phyloP scores from a whole-genome alignment of 2,329 filamentous ascomycete genomes.

The Monosporascus sp. region DNA sequence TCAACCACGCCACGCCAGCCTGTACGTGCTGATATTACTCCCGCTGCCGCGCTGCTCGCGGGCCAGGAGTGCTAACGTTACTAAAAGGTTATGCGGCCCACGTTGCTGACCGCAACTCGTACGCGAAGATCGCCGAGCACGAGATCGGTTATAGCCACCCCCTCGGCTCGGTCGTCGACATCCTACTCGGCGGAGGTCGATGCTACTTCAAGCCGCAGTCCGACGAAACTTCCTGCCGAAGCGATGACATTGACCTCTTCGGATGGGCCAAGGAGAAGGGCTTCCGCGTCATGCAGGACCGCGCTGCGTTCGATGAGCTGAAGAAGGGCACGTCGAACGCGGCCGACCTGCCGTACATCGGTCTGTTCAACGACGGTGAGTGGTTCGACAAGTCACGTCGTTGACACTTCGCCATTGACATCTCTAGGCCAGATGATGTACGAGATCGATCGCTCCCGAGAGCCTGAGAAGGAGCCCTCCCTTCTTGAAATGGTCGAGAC shows the following conservation, averaged over 20 bases:
- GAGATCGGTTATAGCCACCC: slow-evolving; percentile 34
- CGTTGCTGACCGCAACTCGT: slow-evolving; percentile 26
- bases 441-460: slow-evolving; percentile 30
- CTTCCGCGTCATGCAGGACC: slow-evolving; percentile 31
- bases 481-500: slow-evolving; percentile 34
- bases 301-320: slow-evolving; percentile 28
- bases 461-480: slow-evolving; percentile 29
- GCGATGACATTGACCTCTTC: slow-evolving; percentile 32
- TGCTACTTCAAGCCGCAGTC: slow-evolving; percentile 36
- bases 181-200: slow-evolving; percentile 34
- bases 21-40: slow-evolving; percentile 9
- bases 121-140: slow-evolving; percentile 32
- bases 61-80: neutral
- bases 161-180: slow-evolving; percentile 31
- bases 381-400: slow-evolving; percentile 5
- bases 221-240: slow-evolving; percentile 30
- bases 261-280: slow-evolving; percentile 27
- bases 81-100: slow-evolving; percentile 27
- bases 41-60: no score
- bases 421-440: slow-evolving; percentile 22
- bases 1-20: slow-evolving; percentile 30
- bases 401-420: neutral
- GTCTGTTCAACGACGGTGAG: slow-evolving; percentile 33
- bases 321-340: slow-evolving; percentile 18
- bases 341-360: slow-evolving; percentile 30